phyloP scores from a whole-genome alignment of 2,329 filamentous ascomycete genomes.

The Penicillium sp. region DNA sequence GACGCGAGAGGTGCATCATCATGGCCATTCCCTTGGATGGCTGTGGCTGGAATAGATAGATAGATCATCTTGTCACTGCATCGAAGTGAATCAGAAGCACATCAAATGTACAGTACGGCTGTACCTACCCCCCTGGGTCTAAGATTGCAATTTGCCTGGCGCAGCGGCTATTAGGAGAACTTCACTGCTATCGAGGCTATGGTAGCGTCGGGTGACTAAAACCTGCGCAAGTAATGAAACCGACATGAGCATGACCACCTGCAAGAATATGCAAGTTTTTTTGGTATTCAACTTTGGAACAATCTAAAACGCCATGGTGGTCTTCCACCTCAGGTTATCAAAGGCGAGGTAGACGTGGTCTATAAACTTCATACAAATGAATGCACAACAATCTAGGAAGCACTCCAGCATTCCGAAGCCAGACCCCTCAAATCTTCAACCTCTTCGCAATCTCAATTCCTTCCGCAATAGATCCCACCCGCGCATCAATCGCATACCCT shows the following conservation, averaged over 20 bases:
- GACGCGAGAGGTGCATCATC: not conserved
- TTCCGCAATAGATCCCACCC: slow-evolving; percentile 72
- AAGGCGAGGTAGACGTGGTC: not conserved
- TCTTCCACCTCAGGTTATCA: too few species aligned
- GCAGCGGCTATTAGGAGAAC: too few species aligned
- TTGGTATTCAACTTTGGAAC: too few species aligned
- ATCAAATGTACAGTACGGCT: not conserved
- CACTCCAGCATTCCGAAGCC: not conserved
- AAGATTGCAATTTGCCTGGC: too few species aligned
- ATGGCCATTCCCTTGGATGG: not conserved
- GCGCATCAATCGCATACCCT: slow-evolving; percentile 73
- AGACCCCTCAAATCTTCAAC: slow-evolving; percentile 23
- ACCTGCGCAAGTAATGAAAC: too few species aligned
- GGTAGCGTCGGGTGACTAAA: too few species aligned
- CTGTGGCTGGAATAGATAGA: too few species aligned
- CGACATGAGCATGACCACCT: not conserved
- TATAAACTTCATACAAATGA: not conserved
- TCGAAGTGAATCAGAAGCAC: not conserved
- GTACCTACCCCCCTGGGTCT: too few species aligned
- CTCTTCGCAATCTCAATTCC: slow-evolving; percentile 68
- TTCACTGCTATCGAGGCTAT: too few species aligned
- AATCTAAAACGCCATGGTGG: too few species aligned
- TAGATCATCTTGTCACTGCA: not conserved
- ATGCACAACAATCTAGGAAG: not conserved
- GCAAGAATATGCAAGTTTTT: too few species aligned